These are phyloP conservation scores for Lachnellula arida DNA, from an alignment of 2,329 filamentous ascomycete species.

Conservation along the genomic window DNA sequence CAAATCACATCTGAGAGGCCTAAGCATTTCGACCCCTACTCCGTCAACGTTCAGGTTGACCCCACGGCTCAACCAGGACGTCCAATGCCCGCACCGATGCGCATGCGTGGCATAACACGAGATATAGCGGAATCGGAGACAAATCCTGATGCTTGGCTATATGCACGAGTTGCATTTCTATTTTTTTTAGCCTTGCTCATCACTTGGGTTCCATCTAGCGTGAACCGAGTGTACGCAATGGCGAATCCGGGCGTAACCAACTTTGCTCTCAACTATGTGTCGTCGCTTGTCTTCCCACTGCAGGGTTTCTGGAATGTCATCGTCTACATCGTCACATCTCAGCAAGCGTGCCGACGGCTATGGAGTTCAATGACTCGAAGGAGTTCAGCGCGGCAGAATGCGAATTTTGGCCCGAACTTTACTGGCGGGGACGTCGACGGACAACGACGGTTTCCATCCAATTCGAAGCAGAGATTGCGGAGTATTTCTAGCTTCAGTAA, in stretches of 20 bases:
- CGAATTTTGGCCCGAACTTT: background rate
- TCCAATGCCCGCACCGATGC: slow-evolving; percentile 4
- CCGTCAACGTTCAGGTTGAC: background rate
- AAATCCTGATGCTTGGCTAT: slow-evolving; percentile 54
- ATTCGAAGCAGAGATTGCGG: slow-evolving; percentile 7
- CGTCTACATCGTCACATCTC: slow-evolving; percentile 68
- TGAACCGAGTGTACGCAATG: slow-evolving; percentile 11
- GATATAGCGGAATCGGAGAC: slow-evolving; percentile 3
- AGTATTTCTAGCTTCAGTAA: slow-evolving; percentile 4
- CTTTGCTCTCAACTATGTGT: slow-evolving; percentile 9
- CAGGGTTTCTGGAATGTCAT: slow-evolving; percentile 79
- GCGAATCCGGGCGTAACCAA: background rate
- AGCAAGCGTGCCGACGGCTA: slow-evolving; percentile 35
- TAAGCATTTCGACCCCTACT: background rate
- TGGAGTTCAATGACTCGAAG: background rate
- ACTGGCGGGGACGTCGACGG: background rate
- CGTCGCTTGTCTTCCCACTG: slow-evolving; percentile 32
- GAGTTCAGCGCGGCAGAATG: background rate
- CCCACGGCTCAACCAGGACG: slow-evolving; percentile 29
- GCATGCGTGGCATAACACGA: slow-evolving; percentile 3
- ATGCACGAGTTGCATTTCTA: slow-evolving; percentile 62
- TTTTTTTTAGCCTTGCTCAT: slow-evolving; percentile 66
- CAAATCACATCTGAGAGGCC: background rate
- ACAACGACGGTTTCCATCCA: background rate
- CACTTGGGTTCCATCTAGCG: slow-evolving; percentile 48